Percentiles rank a stretch among this genome's conserved stretches.
Conservation (phyloP, 139 green algal species). For the Chlamydomonas incerta region DNA sequence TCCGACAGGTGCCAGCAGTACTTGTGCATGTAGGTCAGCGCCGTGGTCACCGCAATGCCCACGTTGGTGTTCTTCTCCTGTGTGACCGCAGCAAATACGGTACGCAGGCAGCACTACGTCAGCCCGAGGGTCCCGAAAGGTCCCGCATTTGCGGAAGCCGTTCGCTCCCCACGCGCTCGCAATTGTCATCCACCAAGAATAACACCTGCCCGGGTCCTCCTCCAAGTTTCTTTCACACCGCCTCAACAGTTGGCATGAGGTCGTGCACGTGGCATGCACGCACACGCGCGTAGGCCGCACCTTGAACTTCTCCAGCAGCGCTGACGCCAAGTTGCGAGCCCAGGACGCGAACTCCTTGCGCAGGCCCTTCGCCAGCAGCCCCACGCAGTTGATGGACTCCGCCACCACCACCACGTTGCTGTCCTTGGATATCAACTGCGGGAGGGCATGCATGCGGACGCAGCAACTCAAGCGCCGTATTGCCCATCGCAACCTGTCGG, state of each 20-base stretch:
- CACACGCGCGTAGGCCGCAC: not conserved
- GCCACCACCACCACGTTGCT: constrained; percentile 84
- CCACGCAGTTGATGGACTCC: constrained; percentile 74
- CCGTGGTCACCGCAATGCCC: constrained; percentile 60
- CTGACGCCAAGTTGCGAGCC: constrained; percentile 47
- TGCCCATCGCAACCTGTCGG: too few relatives aligned
- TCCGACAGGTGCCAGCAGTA: constrained; percentile 82
- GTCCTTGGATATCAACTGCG: constrained; percentile 77
- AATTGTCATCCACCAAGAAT: too few relatives aligned
- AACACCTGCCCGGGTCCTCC: too few relatives aligned
- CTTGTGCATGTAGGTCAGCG: constrained; percentile 75
- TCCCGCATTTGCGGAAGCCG: too few relatives aligned
- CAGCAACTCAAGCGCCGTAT: too few relatives aligned
- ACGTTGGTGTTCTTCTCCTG: constrained; percentile 90
- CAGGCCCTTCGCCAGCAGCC: constrained; percentile 76
- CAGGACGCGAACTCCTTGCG: constrained; percentile 68
- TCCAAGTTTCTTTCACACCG: not conserved
- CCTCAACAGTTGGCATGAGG: too few relatives aligned
- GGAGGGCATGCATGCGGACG: too few relatives aligned
- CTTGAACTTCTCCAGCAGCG: constrained; percentile 89
- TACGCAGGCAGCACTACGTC: too few relatives aligned
- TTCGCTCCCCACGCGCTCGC: too few relatives aligned
- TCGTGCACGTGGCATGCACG: too few relatives aligned
- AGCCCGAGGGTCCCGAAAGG: too few relatives aligned
- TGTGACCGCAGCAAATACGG: too few relatives aligned